phyloP scores from a whole-genome alignment of 1,284 basidiomycete genomes.

The Irpex sp. region DNA sequence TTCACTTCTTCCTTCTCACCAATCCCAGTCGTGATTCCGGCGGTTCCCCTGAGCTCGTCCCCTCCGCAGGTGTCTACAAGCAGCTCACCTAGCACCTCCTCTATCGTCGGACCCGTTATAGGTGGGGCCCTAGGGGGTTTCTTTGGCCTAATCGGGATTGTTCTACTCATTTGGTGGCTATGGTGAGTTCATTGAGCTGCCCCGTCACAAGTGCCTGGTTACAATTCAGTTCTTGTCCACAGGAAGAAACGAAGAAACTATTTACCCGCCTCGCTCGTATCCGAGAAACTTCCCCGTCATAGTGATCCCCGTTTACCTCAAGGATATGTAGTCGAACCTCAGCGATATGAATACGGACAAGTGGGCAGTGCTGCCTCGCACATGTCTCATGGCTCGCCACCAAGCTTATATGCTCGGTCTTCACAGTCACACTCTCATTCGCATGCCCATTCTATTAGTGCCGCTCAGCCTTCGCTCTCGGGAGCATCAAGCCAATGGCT shows the following conservation, averaged over 20 bases:
- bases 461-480: neutral
- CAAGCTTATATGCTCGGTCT: neutral
- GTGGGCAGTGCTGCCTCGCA: constrained; percentile 21
- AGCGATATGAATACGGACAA: constrained; percentile 27
- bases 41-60: neutral
- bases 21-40: constrained; percentile 9
- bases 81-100: neutral
- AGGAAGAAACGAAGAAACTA: neutral
- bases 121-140: constrained; percentile 28
- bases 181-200: constrained; percentile 18
- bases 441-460: neutral
- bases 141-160: constrained; percentile 23
- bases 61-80: neutral
- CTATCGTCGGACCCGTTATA: constrained; percentile 21
- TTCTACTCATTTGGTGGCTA: constrained; percentile 18
- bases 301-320: neutral
- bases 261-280: neutral
- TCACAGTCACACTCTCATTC: neutral
- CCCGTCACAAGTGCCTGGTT: neutral
- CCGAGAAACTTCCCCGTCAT: neutral
- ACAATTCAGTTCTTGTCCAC: neutral
- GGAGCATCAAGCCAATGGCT: constrained; percentile 12
- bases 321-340: constrained; percentile 14
- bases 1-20: constrained; percentile 18
- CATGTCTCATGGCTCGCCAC: neutral